phyloP scores from a whole-genome alignment of 306 rosid species.

The Mucuna pruriens region DNA sequence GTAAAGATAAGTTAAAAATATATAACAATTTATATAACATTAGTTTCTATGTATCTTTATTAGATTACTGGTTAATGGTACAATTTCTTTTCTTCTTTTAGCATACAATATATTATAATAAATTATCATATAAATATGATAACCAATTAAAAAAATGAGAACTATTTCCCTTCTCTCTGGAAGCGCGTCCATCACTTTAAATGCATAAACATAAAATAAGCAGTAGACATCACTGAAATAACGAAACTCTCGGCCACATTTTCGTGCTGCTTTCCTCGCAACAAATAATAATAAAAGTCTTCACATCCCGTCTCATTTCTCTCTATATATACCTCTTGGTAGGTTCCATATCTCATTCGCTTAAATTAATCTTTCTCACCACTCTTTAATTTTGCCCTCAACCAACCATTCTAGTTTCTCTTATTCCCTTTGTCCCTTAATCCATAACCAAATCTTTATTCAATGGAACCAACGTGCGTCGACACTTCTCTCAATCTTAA shows the following conservation, averaged over 20 bases:
- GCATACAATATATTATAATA: too few relatives aligned
- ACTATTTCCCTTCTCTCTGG: neutral
- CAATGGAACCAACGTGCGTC: constrained; percentile 47
- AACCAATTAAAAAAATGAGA: neutral
- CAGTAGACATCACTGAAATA: neutral
- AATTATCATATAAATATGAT: too few relatives aligned
- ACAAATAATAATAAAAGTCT: neutral
- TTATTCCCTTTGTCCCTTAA: neutral
- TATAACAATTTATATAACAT: too few relatives aligned
- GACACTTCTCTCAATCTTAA: constrained; percentile 74
- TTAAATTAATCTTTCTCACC: neutral
- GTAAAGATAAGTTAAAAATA: too few relatives aligned
- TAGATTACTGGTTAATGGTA: too few relatives aligned
- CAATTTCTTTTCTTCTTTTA: too few relatives aligned
- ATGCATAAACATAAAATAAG: neutral
- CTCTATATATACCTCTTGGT: neutral
- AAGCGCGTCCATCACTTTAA: constrained; percentile 26
- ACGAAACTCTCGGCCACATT: constrained; percentile 40
- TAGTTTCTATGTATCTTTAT: too few relatives aligned
- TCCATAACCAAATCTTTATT: neutral
- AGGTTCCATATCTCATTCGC: constrained; percentile 10
- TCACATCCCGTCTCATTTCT: neutral
- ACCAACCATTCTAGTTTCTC: neutral
- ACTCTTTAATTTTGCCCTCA: neutral
- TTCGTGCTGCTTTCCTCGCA: constrained; percentile 53